phyloP scores from a whole-genome alignment of 305 asterid genomes.

The Petunia hybrid region DNA sequence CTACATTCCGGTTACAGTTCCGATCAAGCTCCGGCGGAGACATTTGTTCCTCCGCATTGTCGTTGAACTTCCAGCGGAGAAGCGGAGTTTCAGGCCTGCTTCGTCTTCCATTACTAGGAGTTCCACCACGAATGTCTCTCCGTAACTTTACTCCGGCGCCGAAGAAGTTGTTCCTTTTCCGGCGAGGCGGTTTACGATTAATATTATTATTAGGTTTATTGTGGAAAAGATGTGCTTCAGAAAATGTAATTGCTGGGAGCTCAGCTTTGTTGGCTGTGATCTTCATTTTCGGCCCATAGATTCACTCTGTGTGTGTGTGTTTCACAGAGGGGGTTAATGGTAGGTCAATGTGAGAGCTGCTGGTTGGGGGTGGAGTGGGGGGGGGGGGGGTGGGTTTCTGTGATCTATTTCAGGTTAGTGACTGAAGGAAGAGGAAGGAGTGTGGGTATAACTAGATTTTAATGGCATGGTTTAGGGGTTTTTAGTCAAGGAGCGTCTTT shows the following conservation, averaged over 20 bases:
- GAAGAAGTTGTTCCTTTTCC: slow-evolving; percentile 53
- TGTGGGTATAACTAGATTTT: not conserved
- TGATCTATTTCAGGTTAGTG: slow-evolving; percentile 12
- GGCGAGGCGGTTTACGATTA: slow-evolving; percentile 63
- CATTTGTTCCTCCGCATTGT: slow-evolving; percentile 43
- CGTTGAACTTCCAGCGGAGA: slow-evolving; percentile 71
- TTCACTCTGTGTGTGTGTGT: slow-evolving; percentile 32
- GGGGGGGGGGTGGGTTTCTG: not conserved
- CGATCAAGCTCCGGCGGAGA: slow-evolving; percentile 51
- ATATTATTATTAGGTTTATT: slow-evolving; percentile 33
- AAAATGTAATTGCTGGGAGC: slow-evolving; percentile 37
- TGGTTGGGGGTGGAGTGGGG: not conserved
- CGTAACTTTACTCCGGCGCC: slow-evolving; percentile 61
- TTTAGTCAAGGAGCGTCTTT: not conserved
- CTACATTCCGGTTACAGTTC: slow-evolving; percentile 47
- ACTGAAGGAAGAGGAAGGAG: not conserved
- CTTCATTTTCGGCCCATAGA: slow-evolving; percentile 60
- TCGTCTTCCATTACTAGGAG: slow-evolving; percentile 45
- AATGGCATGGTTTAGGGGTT: not conserved
- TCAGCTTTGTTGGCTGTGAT: slow-evolving; percentile 50
- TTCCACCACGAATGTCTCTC: slow-evolving; percentile 52
- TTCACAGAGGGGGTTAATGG: not conserved
- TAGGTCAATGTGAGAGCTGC: not conserved
- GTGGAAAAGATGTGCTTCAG: slow-evolving; percentile 60
- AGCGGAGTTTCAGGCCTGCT: slow-evolving; percentile 85